These are phyloP conservation scores for Suhomyces emberorum DNA, from an alignment of 805 yeast genomes.

Conservation along the genomic window DNA sequence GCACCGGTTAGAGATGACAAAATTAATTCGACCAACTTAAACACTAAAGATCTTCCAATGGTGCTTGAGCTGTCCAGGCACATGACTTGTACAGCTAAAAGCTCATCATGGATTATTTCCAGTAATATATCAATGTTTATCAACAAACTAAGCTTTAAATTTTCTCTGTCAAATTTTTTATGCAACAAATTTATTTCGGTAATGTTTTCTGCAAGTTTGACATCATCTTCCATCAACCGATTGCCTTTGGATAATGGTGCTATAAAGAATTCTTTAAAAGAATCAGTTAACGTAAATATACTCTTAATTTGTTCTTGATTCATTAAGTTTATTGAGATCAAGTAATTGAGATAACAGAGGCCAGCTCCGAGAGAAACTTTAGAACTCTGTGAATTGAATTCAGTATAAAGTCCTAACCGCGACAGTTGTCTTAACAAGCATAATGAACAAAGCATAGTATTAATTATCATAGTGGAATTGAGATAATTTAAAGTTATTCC, in stretches of 20 bases:
- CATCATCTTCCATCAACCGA: conserved; percentile 10
- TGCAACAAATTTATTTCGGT: conserved; percentile 2
- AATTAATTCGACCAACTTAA: conserved; percentile 13
- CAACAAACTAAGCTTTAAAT: conserved; percentile 7
- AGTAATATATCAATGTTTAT: conserved; percentile 10
- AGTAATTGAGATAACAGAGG: conserved; percentile 20
- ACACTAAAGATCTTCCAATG: conserved; percentile 11
- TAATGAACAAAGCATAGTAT: conserved; percentile 9
- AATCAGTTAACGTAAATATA: conserved; percentile 8
- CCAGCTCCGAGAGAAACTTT: conserved; percentile 16
- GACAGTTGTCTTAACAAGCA: not conserved
- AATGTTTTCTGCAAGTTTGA: conserved; percentile 6
- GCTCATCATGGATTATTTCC: conserved; percentile 14
- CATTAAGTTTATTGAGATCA: conserved; percentile 13
- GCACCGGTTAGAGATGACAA: conserved; percentile 16
- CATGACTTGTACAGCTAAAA: conserved; percentile 9
- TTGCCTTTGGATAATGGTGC: conserved; percentile 33
- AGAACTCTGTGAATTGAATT: conserved; percentile 12
- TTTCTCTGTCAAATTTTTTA: conserved; percentile 4
- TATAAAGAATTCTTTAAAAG: conserved; percentile 15
- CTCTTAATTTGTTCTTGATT: conserved; percentile 6
- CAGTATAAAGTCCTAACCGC: conserved; percentile 5
- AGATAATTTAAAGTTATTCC: conserved; percentile 12
- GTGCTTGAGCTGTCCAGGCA: conserved; percentile 4
- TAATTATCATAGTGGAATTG: conserved; percentile 5